Conservation (phyloP, 208 protist species). For the Novymonas esmeraldas region DNA sequence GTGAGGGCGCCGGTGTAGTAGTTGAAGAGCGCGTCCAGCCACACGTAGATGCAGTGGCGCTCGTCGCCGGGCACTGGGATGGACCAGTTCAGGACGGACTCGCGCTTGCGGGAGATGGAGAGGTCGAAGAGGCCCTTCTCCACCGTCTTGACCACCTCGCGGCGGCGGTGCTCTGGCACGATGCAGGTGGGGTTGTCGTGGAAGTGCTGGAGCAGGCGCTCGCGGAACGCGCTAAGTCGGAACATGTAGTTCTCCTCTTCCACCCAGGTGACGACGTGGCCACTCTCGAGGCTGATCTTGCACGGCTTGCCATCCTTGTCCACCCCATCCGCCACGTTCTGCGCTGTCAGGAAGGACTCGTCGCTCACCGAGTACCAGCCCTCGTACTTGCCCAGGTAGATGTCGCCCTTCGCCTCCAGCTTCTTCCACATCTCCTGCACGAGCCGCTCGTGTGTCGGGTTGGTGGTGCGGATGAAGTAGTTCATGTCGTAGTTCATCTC, state of each 20-base stretch:
- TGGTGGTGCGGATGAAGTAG: constrained; percentile 98
- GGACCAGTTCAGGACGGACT: constrained; percentile 94
- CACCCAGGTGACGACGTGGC: constrained; percentile 94
- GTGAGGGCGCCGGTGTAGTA: constrained; percentile 96
- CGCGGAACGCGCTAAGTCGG: constrained; percentile 89
- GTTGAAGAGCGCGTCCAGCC: constrained; percentile 99
- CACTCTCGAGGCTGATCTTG: constrained; percentile 94
- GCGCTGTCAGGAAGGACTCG: constrained; percentile 95
- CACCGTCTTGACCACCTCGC: constrained; percentile 91
- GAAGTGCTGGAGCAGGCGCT: constrained; percentile 89
- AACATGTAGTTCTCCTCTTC: constrained; percentile 99
- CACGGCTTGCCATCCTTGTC: constrained; percentile 90
- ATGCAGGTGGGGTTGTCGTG: constrained; percentile 89
- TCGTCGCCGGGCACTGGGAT: constrained; percentile 96
- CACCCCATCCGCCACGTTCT: constrained; percentile 85
- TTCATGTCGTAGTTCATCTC: constrained; percentile 91
- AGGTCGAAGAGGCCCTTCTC: constrained; percentile 94
- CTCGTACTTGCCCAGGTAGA: constrained; percentile 98
- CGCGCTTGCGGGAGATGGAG: constrained; percentile 94
- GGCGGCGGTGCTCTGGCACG: constrained; percentile 89
- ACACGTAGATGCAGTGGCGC: constrained; percentile 98
- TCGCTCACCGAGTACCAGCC: constrained; percentile 99
- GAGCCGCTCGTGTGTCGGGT: constrained; percentile 79
- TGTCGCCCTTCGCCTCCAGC: constrained; percentile 91
- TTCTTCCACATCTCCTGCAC: constrained; percentile 90